A percentile compares a stretch with the other conserved stretches of the same genome.
These are phyloP conservation scores for Sporothrix mexicana DNA, from an alignment of 2,329 filamentous ascomycete genomes.

Conservation along the genomic window DNA sequence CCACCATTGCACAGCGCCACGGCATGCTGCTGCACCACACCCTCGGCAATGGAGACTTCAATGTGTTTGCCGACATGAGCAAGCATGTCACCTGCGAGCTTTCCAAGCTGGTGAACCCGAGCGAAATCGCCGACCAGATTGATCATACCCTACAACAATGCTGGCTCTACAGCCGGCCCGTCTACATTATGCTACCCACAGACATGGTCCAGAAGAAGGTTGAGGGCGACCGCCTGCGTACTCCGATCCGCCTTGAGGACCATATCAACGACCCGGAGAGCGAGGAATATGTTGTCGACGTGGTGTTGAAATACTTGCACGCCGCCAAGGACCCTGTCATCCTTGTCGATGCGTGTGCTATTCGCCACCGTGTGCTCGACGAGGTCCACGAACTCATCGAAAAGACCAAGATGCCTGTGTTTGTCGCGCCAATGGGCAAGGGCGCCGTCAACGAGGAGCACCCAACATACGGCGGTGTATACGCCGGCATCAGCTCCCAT, in stretches of 20 bases:
- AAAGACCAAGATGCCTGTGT: conserved; percentile 77
- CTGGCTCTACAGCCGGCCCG: conserved; percentile 74
- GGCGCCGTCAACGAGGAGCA: conserved; percentile 78
- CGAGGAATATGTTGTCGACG: conserved; percentile 82
- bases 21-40: conserved; percentile 55
- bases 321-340: conserved; percentile 75
- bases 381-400: conserved; percentile 76
- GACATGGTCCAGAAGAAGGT: conserved; percentile 80
- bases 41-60: conserved; percentile 61
- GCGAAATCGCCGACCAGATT: conserved; percentile 74
- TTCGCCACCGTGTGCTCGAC: conserved; percentile 73
- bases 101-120: conserved; percentile 71
- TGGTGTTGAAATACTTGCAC: conserved; percentile 72
- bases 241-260: conserved; percentile 69
- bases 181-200: conserved; percentile 83
- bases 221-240: conserved; percentile 73
- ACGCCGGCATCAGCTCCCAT: conserved; percentile 78
- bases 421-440: conserved; percentile 92
- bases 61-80: conserved; percentile 80
- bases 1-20: conserved; percentile 39
- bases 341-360: conserved; percentile 81
- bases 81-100: conserved; percentile 72
- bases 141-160: conserved; percentile 79
- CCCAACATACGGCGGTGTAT: conserved; percentile 80
- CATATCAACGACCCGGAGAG: conserved; percentile 70